Evolutionary conservation across 1,284 basidiomycete species (phyloP), one percentile per base, ranked within the genome.

Genomic region (Athelia sp.): DNA sequence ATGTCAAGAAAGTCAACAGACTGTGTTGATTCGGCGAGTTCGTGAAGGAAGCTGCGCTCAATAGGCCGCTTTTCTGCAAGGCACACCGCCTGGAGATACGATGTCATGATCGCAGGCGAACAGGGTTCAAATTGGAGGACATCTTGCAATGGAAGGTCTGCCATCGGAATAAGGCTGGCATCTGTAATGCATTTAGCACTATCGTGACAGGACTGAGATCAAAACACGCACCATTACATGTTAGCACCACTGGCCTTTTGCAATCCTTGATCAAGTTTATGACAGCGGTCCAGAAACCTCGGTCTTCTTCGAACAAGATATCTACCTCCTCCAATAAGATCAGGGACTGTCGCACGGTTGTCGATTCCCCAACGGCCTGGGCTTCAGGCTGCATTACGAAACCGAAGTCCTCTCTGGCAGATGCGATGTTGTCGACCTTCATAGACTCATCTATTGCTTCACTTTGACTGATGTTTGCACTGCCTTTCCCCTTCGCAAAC

Each of bases 271-370:
- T 92, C 50, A 98, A 77, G 47, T 81, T 76, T 2, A 88, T 73
- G 35, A 97, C 78, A 4, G 90, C 82, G 2, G 85, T 75, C 97
- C 97, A 99, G 67, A 99, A 99, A 36, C 87, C 90, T 36, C 73
- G 74, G 64, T 98, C 96, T 47, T 95, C 92, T 54, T 84, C 86
- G 69, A 86, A 99, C 36, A 98, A 71, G 34, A 98, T 81, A 65
- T 99, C 97, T 8, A 92, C 96, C 64, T 99, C 97, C 66, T 99
- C 97, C n/a, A 99, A 71, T 29, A 99, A 73, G 56, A 99, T 90
- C 45, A 97, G 67, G 1, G 92, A 95, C 68, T 99, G 96, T 43
- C 80, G 75, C 45, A 87, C 63, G 46, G 36, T 40, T n/a, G 36
- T 34, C 56, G 58, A 42, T 61, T 51, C 21, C 47, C 48, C 44